Percentiles rank a stretch among this genome's conserved stretches.
Evolutionary conservation across 2,329 filamentous ascomycete species (phyloP).

Genomic region (Parascedosporium putredinis): DNA sequence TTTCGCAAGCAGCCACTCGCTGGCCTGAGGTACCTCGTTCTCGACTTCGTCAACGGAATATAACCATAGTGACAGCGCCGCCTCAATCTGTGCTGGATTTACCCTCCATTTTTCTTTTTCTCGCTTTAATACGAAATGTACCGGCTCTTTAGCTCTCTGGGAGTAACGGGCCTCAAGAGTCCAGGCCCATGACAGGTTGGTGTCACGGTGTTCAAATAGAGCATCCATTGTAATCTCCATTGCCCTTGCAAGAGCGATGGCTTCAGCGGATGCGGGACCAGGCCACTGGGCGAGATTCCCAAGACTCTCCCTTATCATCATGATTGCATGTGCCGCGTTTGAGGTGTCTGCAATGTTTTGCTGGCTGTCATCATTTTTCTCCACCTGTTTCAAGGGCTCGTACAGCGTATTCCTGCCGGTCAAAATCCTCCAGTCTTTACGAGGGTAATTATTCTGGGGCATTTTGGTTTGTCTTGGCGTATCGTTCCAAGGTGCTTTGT

Average conservation of each 20-base stretch:
- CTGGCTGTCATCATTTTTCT: too few species aligned
- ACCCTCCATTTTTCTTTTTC: too few species aligned
- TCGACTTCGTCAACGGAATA: slow-evolving; percentile 12
- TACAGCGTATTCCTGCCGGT: too few species aligned
- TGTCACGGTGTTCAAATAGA: slow-evolving; percentile 7
- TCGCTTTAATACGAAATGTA: too few species aligned
- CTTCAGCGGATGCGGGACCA: slow-evolving; percentile 12
- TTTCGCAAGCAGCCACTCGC: too few species aligned
- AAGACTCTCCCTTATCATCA: slow-evolving; percentile 13
- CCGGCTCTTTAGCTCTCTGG: too few species aligned
- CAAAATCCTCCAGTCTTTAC: too few species aligned
- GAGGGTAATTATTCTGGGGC: too few species aligned
- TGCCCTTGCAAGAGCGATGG: slow-evolving; percentile 10
- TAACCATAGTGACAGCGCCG: slow-evolving; percentile 20
- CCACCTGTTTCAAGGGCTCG: too few species aligned
- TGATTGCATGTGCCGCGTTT: slow-evolving; percentile 10
- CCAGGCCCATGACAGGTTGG: slow-evolving; percentile 8
- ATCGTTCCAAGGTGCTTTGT: not conserved
- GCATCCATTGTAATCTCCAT: slow-evolving; percentile 16
- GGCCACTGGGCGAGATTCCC: slow-evolving; percentile 15
- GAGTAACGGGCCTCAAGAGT: too few species aligned
- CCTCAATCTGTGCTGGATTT: slow-evolving; percentile 15
- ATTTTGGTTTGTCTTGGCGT: too few species aligned
- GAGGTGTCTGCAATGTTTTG: too few species aligned
- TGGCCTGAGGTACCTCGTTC: slow-evolving; percentile 5